A percentile compares a stretch with the other conserved stretches of the same genome.
These are phyloP conservation scores for Pontederia paniculata DNA, from an alignment of 176 grass and related monocot genomes.

Conservation along the genomic window DNA sequence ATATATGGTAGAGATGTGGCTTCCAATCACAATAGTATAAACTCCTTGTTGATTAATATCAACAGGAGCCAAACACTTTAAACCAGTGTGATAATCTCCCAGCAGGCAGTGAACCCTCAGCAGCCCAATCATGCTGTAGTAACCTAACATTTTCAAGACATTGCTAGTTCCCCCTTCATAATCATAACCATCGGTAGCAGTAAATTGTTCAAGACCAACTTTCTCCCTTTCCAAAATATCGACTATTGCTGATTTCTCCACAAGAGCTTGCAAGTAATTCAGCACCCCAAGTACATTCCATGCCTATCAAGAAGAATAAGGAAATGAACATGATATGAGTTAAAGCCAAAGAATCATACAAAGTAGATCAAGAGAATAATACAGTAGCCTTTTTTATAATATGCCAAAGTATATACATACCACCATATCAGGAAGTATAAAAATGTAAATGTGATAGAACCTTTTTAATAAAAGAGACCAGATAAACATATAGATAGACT, in stretches of 20 bases:
- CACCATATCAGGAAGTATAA: too few species aligned
- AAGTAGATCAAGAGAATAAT: neutral
- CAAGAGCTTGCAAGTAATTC: slow-evolving; percentile 94
- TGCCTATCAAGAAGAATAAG: slow-evolving; percentile 31
- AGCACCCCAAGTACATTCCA: slow-evolving; percentile 96
- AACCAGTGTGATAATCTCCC: slow-evolving; percentile 83
- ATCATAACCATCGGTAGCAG: slow-evolving; percentile 73
- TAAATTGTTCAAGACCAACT: slow-evolving; percentile 86
- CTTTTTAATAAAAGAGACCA: too few species aligned
- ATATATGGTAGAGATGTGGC: slow-evolving; percentile 93
- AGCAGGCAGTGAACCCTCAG: slow-evolving; percentile 97
- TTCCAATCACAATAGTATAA: slow-evolving; percentile 90
- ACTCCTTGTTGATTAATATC: slow-evolving; percentile 96
- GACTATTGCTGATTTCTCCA: slow-evolving; percentile 85
- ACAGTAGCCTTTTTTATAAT: too few species aligned
- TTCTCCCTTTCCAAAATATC: slow-evolving; percentile 93
- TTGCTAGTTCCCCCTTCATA: slow-evolving; percentile 81
- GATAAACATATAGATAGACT: too few species aligned
- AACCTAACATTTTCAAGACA: slow-evolving; percentile 93
- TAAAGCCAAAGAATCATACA: neutral
- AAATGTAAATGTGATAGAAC: too few species aligned
- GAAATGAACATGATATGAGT: neutral
- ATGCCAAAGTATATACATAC: too few species aligned
- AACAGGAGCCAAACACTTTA: slow-evolving; percentile 80
- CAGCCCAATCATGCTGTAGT: slow-evolving; percentile 98